A percentile compares a stretch with the other conserved stretches of the same genome.
phyloP scores from a whole-genome alignment of 371 early-diverging fungal species.

The Synchytrium microbalum region DNA sequence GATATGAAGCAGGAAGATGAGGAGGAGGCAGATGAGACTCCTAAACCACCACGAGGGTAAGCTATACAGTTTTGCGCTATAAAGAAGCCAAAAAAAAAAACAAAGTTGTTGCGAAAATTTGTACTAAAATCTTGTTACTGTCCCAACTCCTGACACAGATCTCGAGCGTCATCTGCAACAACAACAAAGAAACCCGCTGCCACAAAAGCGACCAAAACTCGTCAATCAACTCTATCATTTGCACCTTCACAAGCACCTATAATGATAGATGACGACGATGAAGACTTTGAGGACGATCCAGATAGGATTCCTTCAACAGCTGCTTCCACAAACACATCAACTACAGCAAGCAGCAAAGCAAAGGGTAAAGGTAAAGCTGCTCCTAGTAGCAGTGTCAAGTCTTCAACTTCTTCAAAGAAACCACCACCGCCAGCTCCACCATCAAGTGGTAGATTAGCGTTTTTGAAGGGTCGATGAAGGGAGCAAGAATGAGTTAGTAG shows the following conservation, averaged over 20 bases:
- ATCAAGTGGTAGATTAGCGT: background rate
- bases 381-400: background rate
- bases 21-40: no score
- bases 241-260: background rate
- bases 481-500: no score
- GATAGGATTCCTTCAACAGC: background rate
- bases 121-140: no score
- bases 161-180: no score
- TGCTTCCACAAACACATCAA: no score
- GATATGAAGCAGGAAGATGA: no score
- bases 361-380: background rate
- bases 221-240: background rate
- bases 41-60: no score
- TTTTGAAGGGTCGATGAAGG: background rate
- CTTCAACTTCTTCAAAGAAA: background rate
- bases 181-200: background rate
- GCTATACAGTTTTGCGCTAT: no score
- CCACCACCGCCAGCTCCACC: background rate
- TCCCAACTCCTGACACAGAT: no score
- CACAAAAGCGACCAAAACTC: background rate
- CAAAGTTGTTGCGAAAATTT: no score
- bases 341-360: background rate
- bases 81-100: no score
- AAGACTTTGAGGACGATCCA: background rate
- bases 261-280: background rate